These are phyloP conservation scores for Phytophthora colocasiae DNA, from an alignment of 352 stramenopile genomes.

Conservation along the genomic window DNA sequence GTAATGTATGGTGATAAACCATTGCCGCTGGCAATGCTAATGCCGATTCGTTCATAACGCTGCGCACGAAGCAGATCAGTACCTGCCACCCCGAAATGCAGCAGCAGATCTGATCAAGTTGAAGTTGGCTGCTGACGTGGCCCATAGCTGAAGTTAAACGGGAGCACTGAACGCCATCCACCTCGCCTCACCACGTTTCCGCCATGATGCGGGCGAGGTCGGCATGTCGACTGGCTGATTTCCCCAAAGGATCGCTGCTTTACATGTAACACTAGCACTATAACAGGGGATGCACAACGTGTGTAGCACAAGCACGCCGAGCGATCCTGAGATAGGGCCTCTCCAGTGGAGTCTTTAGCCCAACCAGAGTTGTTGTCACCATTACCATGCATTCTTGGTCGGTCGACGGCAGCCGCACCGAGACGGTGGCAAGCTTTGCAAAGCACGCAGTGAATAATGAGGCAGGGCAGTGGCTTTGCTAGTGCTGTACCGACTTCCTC, in stretches of 20 bases:
- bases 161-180: constrained; percentile 22
- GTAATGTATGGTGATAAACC: too few species aligned
- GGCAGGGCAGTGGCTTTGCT: neutral
- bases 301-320: neutral
- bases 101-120: constrained; percentile 12
- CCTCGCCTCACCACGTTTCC: neutral
- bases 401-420: neutral
- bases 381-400: neutral
- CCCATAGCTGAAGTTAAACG: constrained; percentile 23
- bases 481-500: too few species aligned
- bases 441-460: neutral
- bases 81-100: constrained; percentile 6
- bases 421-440: neutral
- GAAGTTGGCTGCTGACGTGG: constrained; percentile 9
- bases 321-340: neutral
- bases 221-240: neutral
- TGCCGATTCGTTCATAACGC: too few species aligned
- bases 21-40: too few species aligned
- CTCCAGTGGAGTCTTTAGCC: neutral
- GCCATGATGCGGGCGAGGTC: neutral
- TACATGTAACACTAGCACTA: neutral
- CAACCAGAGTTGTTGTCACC: neutral
- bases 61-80: neutral
- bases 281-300: neutral
- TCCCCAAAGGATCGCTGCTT: neutral